Conservation (phyloP, 345 rosid species). For the Eucalyptus paniculata region DNA sequence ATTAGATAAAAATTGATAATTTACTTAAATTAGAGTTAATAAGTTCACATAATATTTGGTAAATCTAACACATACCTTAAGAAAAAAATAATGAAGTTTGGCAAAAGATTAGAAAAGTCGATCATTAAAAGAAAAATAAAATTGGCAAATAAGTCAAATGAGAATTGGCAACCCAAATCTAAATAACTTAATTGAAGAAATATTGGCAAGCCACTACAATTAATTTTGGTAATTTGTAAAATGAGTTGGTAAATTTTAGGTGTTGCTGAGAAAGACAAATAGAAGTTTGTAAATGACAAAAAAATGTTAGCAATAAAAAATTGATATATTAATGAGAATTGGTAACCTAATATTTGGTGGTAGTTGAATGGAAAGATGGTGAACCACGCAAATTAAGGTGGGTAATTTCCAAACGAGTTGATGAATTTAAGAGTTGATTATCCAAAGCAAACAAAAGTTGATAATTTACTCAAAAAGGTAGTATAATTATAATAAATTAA, state of each 20-base stretch:
- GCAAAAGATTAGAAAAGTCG: not conserved
- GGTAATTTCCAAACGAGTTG: not conserved
- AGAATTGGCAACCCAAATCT: not conserved
- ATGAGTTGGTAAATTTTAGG: not conserved
- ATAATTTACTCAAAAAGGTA: not conserved
- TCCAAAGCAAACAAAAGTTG: not conserved
- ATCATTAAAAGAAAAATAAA: not conserved
- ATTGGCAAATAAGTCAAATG: not conserved
- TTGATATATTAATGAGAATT: not conserved
- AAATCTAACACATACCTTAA: not conserved
- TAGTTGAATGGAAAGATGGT: not conserved
- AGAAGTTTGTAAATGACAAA: too few relatives aligned
- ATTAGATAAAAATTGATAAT: not conserved
- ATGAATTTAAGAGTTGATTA: not conserved
- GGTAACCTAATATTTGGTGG: not conserved
- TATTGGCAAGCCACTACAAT: not conserved
- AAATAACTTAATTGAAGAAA: not conserved
- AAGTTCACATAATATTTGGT: not conserved
- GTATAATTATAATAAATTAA: too few relatives aligned
- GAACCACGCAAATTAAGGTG: not conserved
- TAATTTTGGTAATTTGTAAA: not conserved
- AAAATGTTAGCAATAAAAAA: not conserved
- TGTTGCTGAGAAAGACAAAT: not conserved
- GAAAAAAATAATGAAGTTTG: not conserved
- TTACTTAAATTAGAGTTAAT: not conserved